Evolutionary conservation across 2,329 filamentous ascomycete species (phyloP).

Genomic region (Aspergillus sp.): DNA sequence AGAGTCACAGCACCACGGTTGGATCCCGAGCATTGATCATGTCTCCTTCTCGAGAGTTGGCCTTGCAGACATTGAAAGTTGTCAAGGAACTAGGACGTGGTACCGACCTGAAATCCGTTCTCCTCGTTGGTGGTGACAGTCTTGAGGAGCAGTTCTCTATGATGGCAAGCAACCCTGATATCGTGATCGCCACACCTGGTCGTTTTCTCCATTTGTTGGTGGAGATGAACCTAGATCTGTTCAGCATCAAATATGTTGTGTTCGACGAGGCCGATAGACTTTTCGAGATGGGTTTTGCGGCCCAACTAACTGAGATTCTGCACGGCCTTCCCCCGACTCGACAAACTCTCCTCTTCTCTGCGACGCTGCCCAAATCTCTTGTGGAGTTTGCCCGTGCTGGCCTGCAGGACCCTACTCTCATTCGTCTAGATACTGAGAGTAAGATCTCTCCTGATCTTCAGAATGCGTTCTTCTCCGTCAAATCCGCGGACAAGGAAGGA

Average conservation of each 20-base stretch:
- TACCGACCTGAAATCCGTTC: constrained; percentile 83
- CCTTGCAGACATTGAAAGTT: constrained; percentile 90
- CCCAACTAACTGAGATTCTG: constrained; percentile 88
- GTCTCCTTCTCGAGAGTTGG: constrained; percentile 89
- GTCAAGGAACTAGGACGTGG: constrained; percentile 90
- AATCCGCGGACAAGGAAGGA: constrained; percentile 89
- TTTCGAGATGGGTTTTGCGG: constrained; percentile 98
- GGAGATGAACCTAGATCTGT: constrained; percentile 90
- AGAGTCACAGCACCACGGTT: constrained; percentile 78
- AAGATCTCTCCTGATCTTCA: constrained; percentile 96
- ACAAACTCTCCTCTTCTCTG: constrained; percentile 92
- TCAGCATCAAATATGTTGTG: constrained; percentile 86
- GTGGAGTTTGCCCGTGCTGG: constrained; percentile 95
- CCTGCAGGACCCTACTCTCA: constrained; percentile 82
- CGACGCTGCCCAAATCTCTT: constrained; percentile 85
- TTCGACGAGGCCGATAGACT: constrained; percentile 96
- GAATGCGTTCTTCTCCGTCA: constrained; percentile 90
- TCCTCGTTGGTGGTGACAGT: constrained; percentile 92
- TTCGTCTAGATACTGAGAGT: constrained; percentile 87
- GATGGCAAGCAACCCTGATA: constrained; percentile 93
- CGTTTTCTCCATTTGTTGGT: constrained; percentile 96
- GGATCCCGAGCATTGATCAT: constrained; percentile 83
- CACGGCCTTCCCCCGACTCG: constrained; percentile 77
- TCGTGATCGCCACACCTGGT: constrained; percentile 93
- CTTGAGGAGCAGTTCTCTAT: constrained; percentile 90